Evolutionary conservation across 2,329 filamentous ascomycete species (phyloP), one percentile per base, ranked within the genome.

Genomic region (Fusarium circinatum): DNA sequence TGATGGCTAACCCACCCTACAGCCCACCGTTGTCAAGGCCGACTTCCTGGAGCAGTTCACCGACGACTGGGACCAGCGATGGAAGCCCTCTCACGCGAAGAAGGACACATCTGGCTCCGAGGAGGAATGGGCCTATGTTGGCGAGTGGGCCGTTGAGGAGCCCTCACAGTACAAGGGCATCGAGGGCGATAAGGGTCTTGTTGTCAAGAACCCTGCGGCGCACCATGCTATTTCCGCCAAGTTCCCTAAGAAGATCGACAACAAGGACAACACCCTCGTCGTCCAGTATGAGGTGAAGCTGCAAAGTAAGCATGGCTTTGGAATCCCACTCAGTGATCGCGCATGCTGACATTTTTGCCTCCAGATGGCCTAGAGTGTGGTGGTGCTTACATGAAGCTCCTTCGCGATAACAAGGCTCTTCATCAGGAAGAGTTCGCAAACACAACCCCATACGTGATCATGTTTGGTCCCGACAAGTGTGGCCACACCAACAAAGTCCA

Each of bases 381-480:
- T 89, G 96, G 96, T 85, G 96, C 96, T 78, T 99, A 99, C 89
- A 89, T 99, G 89, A 99, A 99, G 92, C 94, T 99, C 78, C 93
- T 99, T 78, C 93, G 97, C 79, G 95, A 99, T 83, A 98, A 96
- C 89, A 95, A 96, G 89, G 93, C 94, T 84, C 94, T 99, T 79
- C 94, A 98, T 88, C 91, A 94, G 80, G 96, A 98, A 76, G 96
- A 99, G 88, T 99, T 99, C 89, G 94, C 94, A 84, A 98, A 99
- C 86, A 91, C 93, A 71, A 98, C 96, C 48, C 96, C 96, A 55
- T 99, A 99, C 83, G 94, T 99, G 78, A 97, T 99, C 89, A 99
- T 99, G 96, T 99, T 99, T 83, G 96, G 96, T 78, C 96, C 96
- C 79, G 96, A 99, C 89, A 98, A 98, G 92, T 99, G 96, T 84